A percentile compares a stretch with the other conserved stretches of the same genome.
phyloP scores from a whole-genome alignment of 1,284 basidiomycete species.

The Psilocybe mexicana region DNA sequence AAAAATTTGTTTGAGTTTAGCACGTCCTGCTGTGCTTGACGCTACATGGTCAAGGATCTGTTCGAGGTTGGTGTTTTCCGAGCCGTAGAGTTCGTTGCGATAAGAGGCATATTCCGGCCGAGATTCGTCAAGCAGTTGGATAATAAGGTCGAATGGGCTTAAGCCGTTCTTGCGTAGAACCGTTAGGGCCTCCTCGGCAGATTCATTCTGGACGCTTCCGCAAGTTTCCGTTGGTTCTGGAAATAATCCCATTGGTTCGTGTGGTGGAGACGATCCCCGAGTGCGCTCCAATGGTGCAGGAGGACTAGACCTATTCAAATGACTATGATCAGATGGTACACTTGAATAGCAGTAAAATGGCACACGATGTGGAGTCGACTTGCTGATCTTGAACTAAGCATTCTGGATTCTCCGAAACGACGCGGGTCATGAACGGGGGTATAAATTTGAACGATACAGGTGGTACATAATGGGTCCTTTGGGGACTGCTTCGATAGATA shows the following conservation, averaged over 20 bases:
- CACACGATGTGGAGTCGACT: no score
- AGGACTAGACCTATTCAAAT: no score
- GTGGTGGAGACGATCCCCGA: no score
- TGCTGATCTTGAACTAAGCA: background rate
- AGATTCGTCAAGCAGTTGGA: background rate
- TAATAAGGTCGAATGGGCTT: background rate
- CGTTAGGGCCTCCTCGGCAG: background rate
- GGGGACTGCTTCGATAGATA: background rate
- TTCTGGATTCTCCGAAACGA: background rate
- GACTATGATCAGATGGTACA: no score
- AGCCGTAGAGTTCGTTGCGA: background rate
- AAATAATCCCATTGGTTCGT: no score
- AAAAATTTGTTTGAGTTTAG: background rate
- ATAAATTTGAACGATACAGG: background rate
- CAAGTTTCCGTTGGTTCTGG: no score
- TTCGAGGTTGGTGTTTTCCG: background rate
- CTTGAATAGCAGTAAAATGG: no score
- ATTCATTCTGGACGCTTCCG: background rate
- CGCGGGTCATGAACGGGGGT: background rate
- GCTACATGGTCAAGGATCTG: background rate
- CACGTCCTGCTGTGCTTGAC: background rate
- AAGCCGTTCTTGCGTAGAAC: background rate
- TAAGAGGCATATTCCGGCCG: background rate
- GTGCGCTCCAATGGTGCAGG: no score
- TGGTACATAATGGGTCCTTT: background rate